Percentiles rank a stretch among this genome's conserved stretches.
phyloP scores from a whole-genome alignment of 1,284 basidiomycete genomes.

The Boletus mariae region DNA sequence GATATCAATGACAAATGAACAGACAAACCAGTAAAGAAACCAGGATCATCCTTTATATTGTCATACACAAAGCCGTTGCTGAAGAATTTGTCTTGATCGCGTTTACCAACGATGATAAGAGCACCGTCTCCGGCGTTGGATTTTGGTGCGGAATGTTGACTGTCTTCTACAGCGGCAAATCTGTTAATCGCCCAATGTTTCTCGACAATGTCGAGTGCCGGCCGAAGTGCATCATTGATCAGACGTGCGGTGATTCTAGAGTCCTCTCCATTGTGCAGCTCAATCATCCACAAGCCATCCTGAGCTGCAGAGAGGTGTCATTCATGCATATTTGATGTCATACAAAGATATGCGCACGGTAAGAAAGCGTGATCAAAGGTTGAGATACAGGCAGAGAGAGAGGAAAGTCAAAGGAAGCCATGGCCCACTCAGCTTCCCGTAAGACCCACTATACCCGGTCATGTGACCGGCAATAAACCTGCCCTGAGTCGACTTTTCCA shows the following conservation, averaged over 20 bases:
- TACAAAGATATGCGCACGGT: slow-evolving; percentile 44
- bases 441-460: slow-evolving; percentile 2
- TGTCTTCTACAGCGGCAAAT: slow-evolving; percentile 36
- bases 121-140: slow-evolving; percentile 49
- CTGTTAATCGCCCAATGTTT: slow-evolving; percentile 66
- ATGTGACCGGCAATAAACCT: slow-evolving; percentile 20
- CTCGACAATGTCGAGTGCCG: slow-evolving; percentile 78
- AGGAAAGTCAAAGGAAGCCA: slow-evolving; percentile 28
- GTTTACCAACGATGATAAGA: slow-evolving; percentile 72
- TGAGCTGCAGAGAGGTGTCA: slow-evolving; percentile 44
- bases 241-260: slow-evolving; percentile 64
- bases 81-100: slow-evolving; percentile 82
- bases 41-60: slow-evolving; percentile 56
- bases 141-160: slow-evolving; percentile 36
- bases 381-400: slow-evolving; percentile 43
- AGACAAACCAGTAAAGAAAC: slow-evolving; percentile 71
- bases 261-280: slow-evolving; percentile 75
- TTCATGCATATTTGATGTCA: neutral
- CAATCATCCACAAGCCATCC: slow-evolving; percentile 65
- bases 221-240: slow-evolving; percentile 60
- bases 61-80: slow-evolving; percentile 62
- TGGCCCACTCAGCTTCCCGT: neutral
- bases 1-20: neutral
- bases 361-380: slow-evolving; percentile 60
- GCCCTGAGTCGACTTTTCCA: slow-evolving; percentile 21